These are phyloP conservation scores for Sutorius eximius DNA, from an alignment of 1,284 basidiomycete species.

Conservation along the genomic window DNA sequence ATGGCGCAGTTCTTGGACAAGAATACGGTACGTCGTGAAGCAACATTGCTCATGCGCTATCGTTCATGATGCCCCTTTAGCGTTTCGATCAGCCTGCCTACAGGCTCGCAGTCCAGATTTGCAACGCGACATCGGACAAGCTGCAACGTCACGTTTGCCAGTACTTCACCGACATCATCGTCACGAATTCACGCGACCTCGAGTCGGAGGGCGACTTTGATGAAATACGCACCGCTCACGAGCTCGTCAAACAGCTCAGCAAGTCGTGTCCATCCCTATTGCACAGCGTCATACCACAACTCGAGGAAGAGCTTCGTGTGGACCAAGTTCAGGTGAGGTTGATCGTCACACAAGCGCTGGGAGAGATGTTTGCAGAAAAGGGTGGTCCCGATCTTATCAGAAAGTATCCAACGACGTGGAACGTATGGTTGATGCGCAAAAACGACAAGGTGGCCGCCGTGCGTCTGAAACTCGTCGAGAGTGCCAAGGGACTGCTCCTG, in stretches of 20 bases:
- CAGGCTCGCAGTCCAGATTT: conserved; percentile 86
- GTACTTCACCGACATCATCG: conserved; percentile 88
- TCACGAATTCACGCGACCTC: conserved; percentile 55
- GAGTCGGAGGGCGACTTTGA: conserved; percentile 63
- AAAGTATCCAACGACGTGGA: conserved; percentile 87
- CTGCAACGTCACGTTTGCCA: conserved; percentile 88
- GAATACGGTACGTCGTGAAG: conserved; percentile 50
- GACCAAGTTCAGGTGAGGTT: conserved; percentile 74
- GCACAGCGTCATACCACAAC: conserved; percentile 87
- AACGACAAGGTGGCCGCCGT: conserved; percentile 77
- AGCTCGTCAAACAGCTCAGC: conserved; percentile 84
- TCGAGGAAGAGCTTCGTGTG: conserved; percentile 87
- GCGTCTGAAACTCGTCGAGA: conserved; percentile 79
- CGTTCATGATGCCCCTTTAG: conserved; percentile 37
- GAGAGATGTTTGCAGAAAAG: conserved; percentile 86
- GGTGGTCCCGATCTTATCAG: conserved; percentile 71
- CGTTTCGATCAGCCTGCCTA: conserved; percentile 76
- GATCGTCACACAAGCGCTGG: conserved; percentile 82
- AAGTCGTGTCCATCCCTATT: conserved; percentile 80
- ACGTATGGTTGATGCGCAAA: conserved; percentile 77
- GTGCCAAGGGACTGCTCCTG: conserved; percentile 59
- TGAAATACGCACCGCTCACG: conserved; percentile 76
- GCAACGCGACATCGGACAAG: conserved; percentile 81
- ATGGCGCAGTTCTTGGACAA: conserved; percentile 86
- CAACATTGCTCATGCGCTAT: not conserved